Evolutionary conservation across 1,139 yeast species (phyloP).

Genomic region (Sugiyamaella castrensis): DNA sequence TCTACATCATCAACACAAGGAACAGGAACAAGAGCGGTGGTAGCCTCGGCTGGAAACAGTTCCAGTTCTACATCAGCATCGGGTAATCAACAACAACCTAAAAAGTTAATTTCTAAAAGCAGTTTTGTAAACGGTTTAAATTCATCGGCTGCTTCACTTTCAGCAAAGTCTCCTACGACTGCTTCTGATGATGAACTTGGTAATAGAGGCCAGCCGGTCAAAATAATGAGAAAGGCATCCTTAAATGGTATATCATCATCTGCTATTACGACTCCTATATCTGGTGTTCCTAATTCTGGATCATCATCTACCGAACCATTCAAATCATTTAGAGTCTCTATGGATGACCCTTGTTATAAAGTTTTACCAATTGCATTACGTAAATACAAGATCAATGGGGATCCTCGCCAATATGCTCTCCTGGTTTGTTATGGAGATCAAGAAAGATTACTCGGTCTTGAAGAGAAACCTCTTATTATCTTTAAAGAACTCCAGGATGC

Average conservation of each 20-base stretch:
- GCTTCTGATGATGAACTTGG: neutral
- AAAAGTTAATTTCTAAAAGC: neutral
- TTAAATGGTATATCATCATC: constrained; percentile 6
- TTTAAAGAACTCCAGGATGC: constrained; percentile 83
- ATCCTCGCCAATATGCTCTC: constrained; percentile 85
- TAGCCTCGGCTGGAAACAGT: too few species aligned
- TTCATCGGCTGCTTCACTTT: neutral
- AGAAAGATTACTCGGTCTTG: constrained; percentile 79
- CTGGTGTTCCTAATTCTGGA: constrained; percentile 5
- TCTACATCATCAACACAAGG: neutral
- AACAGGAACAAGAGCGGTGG: too few species aligned
- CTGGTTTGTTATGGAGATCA: constrained; percentile 84
- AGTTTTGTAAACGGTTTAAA: neutral
- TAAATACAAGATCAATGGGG: constrained; percentile 75
- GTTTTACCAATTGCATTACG: constrained; percentile 87
- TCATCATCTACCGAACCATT: constrained; percentile 55
- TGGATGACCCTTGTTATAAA: constrained; percentile 89
- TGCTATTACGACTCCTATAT: constrained; percentile 9
- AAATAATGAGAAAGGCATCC: constrained; percentile 8
- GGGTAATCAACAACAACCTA: too few species aligned
- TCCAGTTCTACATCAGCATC: too few species aligned
- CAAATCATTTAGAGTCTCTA: constrained; percentile 80
- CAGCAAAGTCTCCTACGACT: neutral
- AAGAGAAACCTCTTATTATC: constrained; percentile 86
- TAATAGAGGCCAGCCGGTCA: too few species aligned